Evolutionary conservation across 2,329 filamentous ascomycete species (phyloP), one percentile per base, ranked within the genome.

Genomic region (Aspergillus sp.): DNA sequence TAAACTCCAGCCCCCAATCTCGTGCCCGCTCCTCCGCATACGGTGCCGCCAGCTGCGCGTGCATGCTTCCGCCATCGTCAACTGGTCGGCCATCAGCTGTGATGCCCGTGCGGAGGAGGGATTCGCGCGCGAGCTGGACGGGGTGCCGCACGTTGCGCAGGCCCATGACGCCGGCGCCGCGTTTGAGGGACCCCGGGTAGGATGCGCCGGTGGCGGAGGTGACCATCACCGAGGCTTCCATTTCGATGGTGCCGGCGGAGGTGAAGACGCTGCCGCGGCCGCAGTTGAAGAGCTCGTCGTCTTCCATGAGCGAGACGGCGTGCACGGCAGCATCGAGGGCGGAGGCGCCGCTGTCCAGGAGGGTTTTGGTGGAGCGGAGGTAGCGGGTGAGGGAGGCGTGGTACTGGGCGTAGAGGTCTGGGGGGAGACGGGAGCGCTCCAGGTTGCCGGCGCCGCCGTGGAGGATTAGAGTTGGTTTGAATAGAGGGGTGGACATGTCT

Each of bases 221-320:
- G 0, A 95, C 88, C 90, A 95, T 95, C 47, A 95, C 82, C 8
- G 85, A 89, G 1, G 89, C 89, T 73, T 96, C 91, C 55, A 95
- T 84, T 74, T 96, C 89, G 68, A 92, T 91, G 56, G 85, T 81
- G 16, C 91, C 92, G 59, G 87, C 85, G 47, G 86, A 83, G 0
- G 90, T 95, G 71, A 95, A 96, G 17, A 95, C 90, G 47, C 90
- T 89, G 49, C 92, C 92, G 62, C 85, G 86, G 7, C 85, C 90
- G 52, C 85, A 85, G 74, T 96, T 96, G 80, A 94, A 95, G 4
- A 95, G 81, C 2, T 86, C 80, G 64, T 91, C 83, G 65, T 95
- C 79, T 73, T 96, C 91, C 14, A 96, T 82, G 22, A 86, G 79
- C 1, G 78, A 76, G 10, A 95, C 90, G 42, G 90, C 90, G 68